phyloP scores from a whole-genome alignment of 805 yeast species.

The Pichia occidentalis region DNA sequence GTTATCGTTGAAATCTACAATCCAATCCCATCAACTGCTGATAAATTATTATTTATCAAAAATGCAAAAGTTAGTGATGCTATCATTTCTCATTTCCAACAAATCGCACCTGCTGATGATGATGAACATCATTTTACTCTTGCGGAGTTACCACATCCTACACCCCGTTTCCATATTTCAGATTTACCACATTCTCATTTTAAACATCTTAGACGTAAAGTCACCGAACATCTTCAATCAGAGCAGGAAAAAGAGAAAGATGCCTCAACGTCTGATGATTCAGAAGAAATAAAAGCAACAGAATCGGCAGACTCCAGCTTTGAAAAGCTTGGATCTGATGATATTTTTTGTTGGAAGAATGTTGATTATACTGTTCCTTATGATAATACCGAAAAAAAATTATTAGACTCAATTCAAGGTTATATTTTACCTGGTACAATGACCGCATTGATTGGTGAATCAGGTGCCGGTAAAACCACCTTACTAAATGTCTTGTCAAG shows the following conservation, averaged over 20 bases:
- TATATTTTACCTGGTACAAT: slow-evolving; percentile 46
- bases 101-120: slow-evolving; percentile 9
- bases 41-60: slow-evolving; percentile 27
- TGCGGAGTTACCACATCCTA: background rate
- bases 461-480: slow-evolving; percentile 62
- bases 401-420: slow-evolving; percentile 41
- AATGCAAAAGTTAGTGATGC: slow-evolving; percentile 24
- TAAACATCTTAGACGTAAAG: too few species aligned
- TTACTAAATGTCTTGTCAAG: slow-evolving; percentile 46
- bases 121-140: slow-evolving; percentile 1
- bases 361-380: slow-evolving; percentile 51
- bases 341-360: slow-evolving; percentile 57
- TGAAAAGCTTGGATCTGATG: slow-evolving; percentile 33
- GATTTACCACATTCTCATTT: too few species aligned
- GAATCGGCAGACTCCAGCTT: slow-evolving; percentile 15
- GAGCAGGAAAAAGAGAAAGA: too few species aligned
- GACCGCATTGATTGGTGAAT: slow-evolving; percentile 59
- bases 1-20: slow-evolving; percentile 28
- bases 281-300: slow-evolving; percentile 27
- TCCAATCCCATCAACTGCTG: slow-evolving; percentile 28
- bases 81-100: slow-evolving; percentile 19
- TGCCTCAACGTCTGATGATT: slow-evolving; percentile 10
- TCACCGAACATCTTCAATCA: too few species aligned
- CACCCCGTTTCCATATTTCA: too few species aligned
- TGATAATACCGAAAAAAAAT: slow-evolving; percentile 33